Percentiles rank a stretch among this genome's conserved stretches.
Evolutionary conservation across 306 rosid genomes (phyloP).

Genomic region (Rosa persica): DNA sequence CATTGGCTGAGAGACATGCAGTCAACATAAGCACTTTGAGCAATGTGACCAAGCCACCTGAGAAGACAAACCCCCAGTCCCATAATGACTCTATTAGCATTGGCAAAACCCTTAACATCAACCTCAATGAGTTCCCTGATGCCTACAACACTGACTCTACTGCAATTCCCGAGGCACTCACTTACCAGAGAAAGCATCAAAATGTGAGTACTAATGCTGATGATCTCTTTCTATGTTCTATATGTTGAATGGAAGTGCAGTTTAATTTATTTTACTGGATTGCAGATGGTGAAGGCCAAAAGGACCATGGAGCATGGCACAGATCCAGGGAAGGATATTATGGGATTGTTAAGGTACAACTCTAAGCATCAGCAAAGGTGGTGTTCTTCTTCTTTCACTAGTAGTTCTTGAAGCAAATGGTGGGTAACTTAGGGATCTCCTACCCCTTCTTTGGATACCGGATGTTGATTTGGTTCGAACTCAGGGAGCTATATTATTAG

Average conservation of each 20-base stretch:
- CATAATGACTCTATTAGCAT: constrained; percentile 9
- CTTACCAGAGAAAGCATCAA: constrained; percentile 26
- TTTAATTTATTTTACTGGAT: not conserved
- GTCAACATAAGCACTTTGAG: constrained; percentile 47
- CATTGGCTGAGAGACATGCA: constrained; percentile 67
- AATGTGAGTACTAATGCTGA: not conserved
- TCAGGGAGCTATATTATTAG: not conserved
- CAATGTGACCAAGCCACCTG: constrained; percentile 32
- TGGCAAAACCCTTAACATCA: constrained; percentile 33
- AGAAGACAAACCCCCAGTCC: constrained; percentile 28
- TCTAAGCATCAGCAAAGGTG: not conserved
- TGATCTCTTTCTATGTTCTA: not conserved
- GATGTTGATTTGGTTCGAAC: not conserved
- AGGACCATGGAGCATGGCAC: constrained; percentile 10
- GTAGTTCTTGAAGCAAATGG: constrained; percentile 13
- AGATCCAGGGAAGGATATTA: not conserved
- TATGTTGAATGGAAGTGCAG: too few species aligned
- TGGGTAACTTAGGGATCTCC: not conserved
- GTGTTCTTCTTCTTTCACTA: constrained; percentile 24
- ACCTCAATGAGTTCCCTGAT: constrained; percentile 63
- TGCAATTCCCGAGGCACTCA: constrained; percentile 20
- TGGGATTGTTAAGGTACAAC: not conserved
- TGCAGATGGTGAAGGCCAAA: constrained; percentile 27
- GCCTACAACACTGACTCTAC: constrained; percentile 19
- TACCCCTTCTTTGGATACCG: not conserved